A percentile compares a stretch with the other conserved stretches of the same genome.
phyloP scores from a whole-genome alignment of 495 filamentous ascomycete species.

The Letharia lupina region DNA sequence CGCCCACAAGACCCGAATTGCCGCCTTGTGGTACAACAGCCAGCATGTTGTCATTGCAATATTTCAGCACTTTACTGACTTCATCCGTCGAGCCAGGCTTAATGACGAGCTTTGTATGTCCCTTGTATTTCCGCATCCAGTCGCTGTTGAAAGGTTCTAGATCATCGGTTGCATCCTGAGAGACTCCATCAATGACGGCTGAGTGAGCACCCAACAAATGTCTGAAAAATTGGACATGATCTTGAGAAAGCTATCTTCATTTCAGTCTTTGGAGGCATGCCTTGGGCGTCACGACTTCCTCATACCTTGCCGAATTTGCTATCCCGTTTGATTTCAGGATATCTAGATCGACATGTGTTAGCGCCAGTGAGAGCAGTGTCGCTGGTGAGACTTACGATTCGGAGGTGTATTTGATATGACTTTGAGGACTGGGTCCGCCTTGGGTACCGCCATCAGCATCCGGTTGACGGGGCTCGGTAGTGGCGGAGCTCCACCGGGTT shows the following conservation, averaged over 20 bases:
- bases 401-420: constrained; percentile 64
- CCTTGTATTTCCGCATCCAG: constrained; percentile 99
- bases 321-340: constrained; percentile 76
- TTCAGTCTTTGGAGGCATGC: constrained; percentile 7
- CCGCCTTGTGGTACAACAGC: constrained; percentile 97
- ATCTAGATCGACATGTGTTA: constrained; percentile 33
- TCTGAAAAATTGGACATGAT: constrained; percentile 76
- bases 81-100: constrained; percentile 76
- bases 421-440: constrained; percentile 32
- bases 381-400: constrained; percentile 45
- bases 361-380: not conserved
- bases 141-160: constrained; percentile 90
- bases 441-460: constrained; percentile 29
- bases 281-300: not conserved
- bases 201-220: constrained; percentile 62
- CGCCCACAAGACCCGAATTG: constrained; percentile 91
- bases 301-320: constrained; percentile 53
- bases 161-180: constrained; percentile 62
- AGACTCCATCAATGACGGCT: constrained; percentile 77
- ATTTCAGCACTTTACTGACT: constrained; percentile 77
- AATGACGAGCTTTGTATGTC: constrained; percentile 76
- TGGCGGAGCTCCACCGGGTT: constrained; percentile 33
- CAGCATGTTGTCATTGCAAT: constrained; percentile 85
- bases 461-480: constrained; percentile 33
- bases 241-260: constrained; percentile 45